phyloP scores from a whole-genome alignment of 257 asterid species.

The Henckelia pumila region DNA sequence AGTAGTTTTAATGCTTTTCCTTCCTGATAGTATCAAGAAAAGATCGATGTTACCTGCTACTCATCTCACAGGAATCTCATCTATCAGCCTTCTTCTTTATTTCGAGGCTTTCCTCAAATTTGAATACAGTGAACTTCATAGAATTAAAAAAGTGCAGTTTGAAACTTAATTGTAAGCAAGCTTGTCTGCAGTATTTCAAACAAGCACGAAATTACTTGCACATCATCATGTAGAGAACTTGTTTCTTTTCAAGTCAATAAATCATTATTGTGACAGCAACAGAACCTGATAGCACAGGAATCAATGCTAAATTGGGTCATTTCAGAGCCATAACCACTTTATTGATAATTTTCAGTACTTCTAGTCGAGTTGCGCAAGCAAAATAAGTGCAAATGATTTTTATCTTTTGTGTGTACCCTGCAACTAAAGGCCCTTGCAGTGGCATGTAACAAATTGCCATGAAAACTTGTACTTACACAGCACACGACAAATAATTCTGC shows the following conservation, averaged over 20 bases:
- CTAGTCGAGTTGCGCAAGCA: too few relatives aligned
- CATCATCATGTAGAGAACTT: neutral
- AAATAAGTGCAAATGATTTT: too few relatives aligned
- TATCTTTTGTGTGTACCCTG: too few relatives aligned
- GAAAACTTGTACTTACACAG: too few relatives aligned
- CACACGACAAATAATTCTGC: too few relatives aligned
- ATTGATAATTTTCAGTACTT: too few relatives aligned
- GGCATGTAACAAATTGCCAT: too few relatives aligned
- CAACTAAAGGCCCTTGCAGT: too few relatives aligned
- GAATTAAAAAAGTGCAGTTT: neutral
- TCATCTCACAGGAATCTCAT: neutral
- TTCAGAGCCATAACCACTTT: too few relatives aligned
- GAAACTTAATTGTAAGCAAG: too few relatives aligned
- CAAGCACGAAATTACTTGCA: neutral
- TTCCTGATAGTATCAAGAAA: constrained; percentile 45
- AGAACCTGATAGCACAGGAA: too few relatives aligned
- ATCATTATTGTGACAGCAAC: neutral
- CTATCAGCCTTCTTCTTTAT: neutral
- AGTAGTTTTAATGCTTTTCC: constrained; percentile 93
- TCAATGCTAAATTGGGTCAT: too few relatives aligned
- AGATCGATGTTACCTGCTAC: constrained; percentile 9
- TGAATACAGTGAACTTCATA: neutral
- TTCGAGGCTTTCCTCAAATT: neutral
- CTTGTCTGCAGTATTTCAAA: neutral
- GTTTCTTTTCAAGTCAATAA: neutral